Base-by-base conservation (phyloP, 1,284 basidiomycete genomes). In the Phellopilus nigrolimitatus region DNA sequence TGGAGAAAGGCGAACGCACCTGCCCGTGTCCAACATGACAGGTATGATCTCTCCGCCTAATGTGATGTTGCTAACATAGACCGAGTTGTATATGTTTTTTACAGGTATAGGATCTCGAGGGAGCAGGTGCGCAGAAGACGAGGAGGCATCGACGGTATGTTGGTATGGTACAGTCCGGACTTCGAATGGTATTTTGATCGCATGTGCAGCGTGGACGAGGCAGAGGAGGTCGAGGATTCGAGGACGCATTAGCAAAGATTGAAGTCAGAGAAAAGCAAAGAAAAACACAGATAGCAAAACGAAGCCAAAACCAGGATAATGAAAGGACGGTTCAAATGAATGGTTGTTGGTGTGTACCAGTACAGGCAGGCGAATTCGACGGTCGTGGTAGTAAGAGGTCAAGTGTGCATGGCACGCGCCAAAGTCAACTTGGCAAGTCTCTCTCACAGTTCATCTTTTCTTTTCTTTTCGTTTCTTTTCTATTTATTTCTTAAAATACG, bases 21-120 rank as follows among this genome's bases (percentile, higher is more conserved):
- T 71, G 48, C 71, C 71, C 10, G 69, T 71, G 55, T 72, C 71
- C 40, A 82, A 61, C 61, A 82, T 68, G 41, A 82, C 76, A 15
- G 74, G 68, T 43, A 79, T 61, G 9, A 64, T 60, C 22, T 67
- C 61, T 21, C 77, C 76, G n/a, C 71, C 78, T 33, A 82, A 64
- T 12, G 79, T 77, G 47, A 82, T 69, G 58, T 82, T 82, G 46
- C 71, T 67, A 51, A 79, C 74, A 60, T 82, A 82, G 56, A 78
- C 76, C 0, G 75, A 71, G 66, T 82, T 82, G 57, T 77, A 77
- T 5, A 75, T 80, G 64, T 86, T 85, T 22, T 66, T 64, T 22
- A 85, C 65, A 19, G 74, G 65, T 4, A 78, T 53, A 15, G 68
- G 59, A 24, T 61, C 54, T 53, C 54, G 55, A 57, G 48, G 58